phyloP scores from a whole-genome alignment of 352 stramenopile genomes.

The Globisporangium mamillatum region DNA sequence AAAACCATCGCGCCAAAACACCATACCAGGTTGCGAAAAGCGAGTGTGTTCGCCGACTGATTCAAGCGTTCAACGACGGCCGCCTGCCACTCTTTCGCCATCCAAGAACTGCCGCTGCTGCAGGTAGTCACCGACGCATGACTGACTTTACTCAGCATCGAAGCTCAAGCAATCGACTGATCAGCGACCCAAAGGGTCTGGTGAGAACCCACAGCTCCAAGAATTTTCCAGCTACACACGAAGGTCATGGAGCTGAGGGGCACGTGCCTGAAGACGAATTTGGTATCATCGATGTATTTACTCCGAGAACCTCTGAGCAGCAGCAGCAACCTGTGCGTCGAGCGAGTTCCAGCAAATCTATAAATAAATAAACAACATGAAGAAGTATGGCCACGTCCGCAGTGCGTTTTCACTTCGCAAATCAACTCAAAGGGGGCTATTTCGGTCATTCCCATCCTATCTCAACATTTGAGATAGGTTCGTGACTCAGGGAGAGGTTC shows the following conservation, averaged over 20 bases:
- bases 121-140: constrained; percentile 21
- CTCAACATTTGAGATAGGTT: not conserved
- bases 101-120: constrained; percentile 5
- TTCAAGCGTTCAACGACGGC: constrained; percentile 54
- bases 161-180: not conserved
- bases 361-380: constrained; percentile 4
- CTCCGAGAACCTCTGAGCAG: constrained; percentile 3
- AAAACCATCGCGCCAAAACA: constrained; percentile 49
- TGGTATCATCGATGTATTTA: constrained; percentile 22
- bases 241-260: not conserved
- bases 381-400: not conserved
- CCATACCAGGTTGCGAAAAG: constrained; percentile 38
- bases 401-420: not conserved
- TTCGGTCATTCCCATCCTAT: not conserved
- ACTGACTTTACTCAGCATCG: constrained; percentile 24
- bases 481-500: not conserved
- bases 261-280: constrained; percentile 26
- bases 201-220: constrained; percentile 16
- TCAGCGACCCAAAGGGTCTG: constrained; percentile 1
- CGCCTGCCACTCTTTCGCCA: constrained; percentile 27
- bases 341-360: constrained; percentile 2
- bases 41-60: constrained; percentile 34
- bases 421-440: constrained; percentile 3
- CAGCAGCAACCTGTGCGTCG: not conserved
- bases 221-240: constrained; percentile 7